These are phyloP conservation scores for Neophaeococcomyces mojaviensis DNA, from an alignment of 2,329 filamentous ascomycete genomes.

Conservation along the genomic window DNA sequence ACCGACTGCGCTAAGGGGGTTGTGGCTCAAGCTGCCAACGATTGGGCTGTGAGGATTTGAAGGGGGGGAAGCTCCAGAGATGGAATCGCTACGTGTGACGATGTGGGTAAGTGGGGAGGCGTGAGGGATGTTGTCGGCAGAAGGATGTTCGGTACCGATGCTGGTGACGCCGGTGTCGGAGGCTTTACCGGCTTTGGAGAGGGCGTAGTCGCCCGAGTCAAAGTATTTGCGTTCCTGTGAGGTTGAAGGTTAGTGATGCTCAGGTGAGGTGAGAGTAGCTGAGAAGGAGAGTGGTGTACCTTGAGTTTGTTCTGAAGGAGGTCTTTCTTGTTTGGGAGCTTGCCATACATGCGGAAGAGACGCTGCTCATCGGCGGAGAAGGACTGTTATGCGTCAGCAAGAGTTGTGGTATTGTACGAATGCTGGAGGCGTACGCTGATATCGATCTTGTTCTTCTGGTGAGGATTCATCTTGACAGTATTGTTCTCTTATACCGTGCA, in stretches of 20 bases:
- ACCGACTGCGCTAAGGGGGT: constrained; percentile 20
- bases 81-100: constrained; percentile 37
- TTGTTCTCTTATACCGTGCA: neutral
- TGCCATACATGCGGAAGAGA: constrained; percentile 94
- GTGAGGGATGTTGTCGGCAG: constrained; percentile 90
- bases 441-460: constrained; percentile 98
- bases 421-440: constrained; percentile 51
- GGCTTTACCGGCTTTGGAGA: constrained; percentile 95
- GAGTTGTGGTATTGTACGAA: neutral
- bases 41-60: constrained; percentile 19
- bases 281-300: constrained; percentile 34
- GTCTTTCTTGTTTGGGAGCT: constrained; percentile 92
- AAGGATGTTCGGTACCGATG: constrained; percentile 89
- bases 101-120: constrained; percentile 55
- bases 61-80: constrained; percentile 21
- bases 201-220: constrained; percentile 90
- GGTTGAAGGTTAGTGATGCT: neutral
- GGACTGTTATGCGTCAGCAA: constrained; percentile 49
- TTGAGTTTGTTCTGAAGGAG: constrained; percentile 97
- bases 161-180: constrained; percentile 87
- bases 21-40: constrained; percentile 1
- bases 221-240: constrained; percentile 89
- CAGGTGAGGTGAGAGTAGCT: neutral
- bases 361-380: constrained; percentile 92
- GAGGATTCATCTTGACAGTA: constrained; percentile 67